Base-by-base conservation (phyloP, 108 stramenopile genomes). In the Tribonema minus region DNA sequence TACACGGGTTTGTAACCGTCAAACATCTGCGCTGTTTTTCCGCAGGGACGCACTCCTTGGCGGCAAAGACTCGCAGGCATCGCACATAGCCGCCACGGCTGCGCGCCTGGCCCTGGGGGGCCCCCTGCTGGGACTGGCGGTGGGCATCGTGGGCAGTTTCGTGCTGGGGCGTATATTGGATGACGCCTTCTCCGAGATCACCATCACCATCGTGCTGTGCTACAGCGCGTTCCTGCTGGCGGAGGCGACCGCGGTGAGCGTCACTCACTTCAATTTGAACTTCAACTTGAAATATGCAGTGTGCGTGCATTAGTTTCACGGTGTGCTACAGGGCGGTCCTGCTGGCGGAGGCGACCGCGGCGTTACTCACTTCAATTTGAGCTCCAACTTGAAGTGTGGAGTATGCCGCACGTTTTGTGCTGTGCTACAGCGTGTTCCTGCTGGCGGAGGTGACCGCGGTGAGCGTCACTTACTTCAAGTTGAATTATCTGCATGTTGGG, bases 401-500 rank as follows among this genome's bases (percentile, higher is more conserved):
- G n/a, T n/a, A n/a, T n/a, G n/a, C n/a, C n/a, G n/a, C n/a, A n/a
- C n/a, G n/a, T n/a, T n/a, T 93, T 25, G 84, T 86, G 5, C 66
- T 90, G 27, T 93, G 93, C 32, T 97, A 94, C 84, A 72, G 92
- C 30, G 67, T 89, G 1, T 97, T 87, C 82, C 93, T 89, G 71
- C 67, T 88, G 12, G 72, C 92, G n/a, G 95, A 94, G 65, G 78
- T 46, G 33, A 70, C 77, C 0, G 35, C 61, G 39, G 63, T 73
- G 28, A 61, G 7, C n/a, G n/a, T n/a, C n/a, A n/a, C n/a, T n/a
- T n/a, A n/a, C n/a, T n/a, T n/a, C n/a, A n/a, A n/a, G n/a, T n/a
- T 82, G 30, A 67, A 88, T 31, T 81, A n/a, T n/a, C n/a, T n/a
- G n/a, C n/a, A 81, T 3, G 3, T 3, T 39, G 38, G 5, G n/a